Percentiles rank a stretch among this genome's conserved stretches.
Evolutionary conservation across 176 grass and related monocot species (phyloP).

Genomic region (Echinochloa phyllopogon): DNA sequence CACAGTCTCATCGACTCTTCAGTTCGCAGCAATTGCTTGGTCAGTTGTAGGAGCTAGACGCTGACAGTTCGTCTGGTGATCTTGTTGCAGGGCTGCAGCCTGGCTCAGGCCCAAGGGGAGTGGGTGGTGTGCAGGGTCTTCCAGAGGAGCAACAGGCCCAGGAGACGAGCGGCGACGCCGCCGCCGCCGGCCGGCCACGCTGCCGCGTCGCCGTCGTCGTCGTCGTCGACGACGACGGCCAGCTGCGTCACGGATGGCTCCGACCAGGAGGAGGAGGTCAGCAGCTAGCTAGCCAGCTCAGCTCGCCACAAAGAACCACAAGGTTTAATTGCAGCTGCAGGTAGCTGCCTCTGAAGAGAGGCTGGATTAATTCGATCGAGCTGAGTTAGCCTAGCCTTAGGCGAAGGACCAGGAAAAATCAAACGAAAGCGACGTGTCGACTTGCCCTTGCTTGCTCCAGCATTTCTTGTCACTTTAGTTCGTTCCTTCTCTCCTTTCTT

Average conservation of each 20-base stretch:
- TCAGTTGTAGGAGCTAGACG: neutral
- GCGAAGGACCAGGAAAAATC: slow-evolving; percentile 11
- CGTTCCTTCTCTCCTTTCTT: neutral
- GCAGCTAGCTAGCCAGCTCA: slow-evolving; percentile 40
- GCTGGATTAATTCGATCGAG: neutral
- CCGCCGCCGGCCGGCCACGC: neutral
- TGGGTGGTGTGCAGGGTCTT: slow-evolving; percentile 90
- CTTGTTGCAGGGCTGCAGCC: slow-evolving; percentile 47
- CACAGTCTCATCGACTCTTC: neutral
- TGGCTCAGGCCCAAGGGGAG: slow-evolving; percentile 46
- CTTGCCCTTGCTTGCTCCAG: neutral
- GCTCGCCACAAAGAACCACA: neutral
- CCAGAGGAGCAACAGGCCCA: slow-evolving; percentile 40
- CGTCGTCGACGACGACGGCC: slow-evolving; percentile 46
- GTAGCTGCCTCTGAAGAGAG: slow-evolving; percentile 51
- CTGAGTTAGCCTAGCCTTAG: slow-evolving; percentile 41
- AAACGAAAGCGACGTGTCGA: slow-evolving; percentile 20
- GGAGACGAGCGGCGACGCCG: neutral
- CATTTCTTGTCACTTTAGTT: neutral
- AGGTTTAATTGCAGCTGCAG: slow-evolving; percentile 2
- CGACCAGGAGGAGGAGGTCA: slow-evolving; percentile 61
- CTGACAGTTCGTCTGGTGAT: neutral
- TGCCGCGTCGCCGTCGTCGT: neutral
- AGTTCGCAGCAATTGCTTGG: neutral
- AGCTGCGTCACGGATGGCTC: slow-evolving; percentile 71